Base-by-base conservation (phyloP, 2,329 filamentous ascomycete species). In the Xylaria arbuscula region DNA sequence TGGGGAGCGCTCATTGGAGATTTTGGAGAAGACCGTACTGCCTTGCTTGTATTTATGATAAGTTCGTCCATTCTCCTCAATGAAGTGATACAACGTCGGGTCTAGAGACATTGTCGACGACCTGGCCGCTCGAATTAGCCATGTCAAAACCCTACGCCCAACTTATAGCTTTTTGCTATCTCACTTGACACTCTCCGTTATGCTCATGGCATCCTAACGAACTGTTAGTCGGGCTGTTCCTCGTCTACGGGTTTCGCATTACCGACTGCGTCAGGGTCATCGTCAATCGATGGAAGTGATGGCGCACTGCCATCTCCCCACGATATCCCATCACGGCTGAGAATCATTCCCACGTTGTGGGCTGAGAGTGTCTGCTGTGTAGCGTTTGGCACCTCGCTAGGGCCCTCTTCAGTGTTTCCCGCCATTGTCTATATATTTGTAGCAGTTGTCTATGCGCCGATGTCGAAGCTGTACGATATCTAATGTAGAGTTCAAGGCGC, bases 11-110 rank as follows among this genome's bases (percentile, higher is more conserved):
- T 38, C 6, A 51, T 32, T 32, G 19, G 28, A 36, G 34, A 24
- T 9, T 22, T 42, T 28, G 24, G 17, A 38, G 28, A 28, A n/a
- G 47, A 51, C 10, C 76, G 34, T 73, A 78, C 77, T 77, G 55
- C 76, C 76, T 73, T 76, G 71, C 59, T 76, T 77, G 59, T 75
- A 77, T 56, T 72, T 71, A 60, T 78, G 77, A 69, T 78, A 78
- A 34, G 76, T 78, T 38, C 76, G 73, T 1, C 76, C 76, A 54
- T 78, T 76, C 28, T 77, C 76, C 38, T 75, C 72, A 15, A 78
- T 42, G 63, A 74, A 78, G 54, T 76, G 69, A 55, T 75, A 76
- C 9, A 76, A 61, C 17, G 72, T 76, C 34, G 76, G 70, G 32
- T 75, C 68, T 24, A 77, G 17, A 34, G 76, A 76, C 70, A 74